Base-by-base conservation (phyloP, 1,284 basidiomycete species). In the Leucocoprinus gongylophorus region DNA sequence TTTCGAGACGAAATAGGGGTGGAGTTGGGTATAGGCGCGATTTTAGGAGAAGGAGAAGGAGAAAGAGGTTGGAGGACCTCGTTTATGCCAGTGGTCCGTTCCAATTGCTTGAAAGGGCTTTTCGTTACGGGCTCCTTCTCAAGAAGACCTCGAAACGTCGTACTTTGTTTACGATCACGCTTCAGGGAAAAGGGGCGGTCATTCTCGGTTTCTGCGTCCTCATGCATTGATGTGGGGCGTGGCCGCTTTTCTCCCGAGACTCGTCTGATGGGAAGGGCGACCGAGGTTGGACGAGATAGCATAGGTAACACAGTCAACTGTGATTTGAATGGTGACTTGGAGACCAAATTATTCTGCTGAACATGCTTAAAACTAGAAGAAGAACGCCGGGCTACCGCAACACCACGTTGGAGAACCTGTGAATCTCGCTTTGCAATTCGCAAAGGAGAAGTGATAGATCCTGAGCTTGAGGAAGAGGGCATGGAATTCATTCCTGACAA, bases 271-370 rank as follows among this genome's bases (percentile, higher is more conserved):
- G 71, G 66, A 50, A 70, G 64, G 20, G 62, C 58, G 38, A 68
- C 46, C 2, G 57, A 53, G 20, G 51, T 57, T 20, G 64, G 55
- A 10, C 63, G 59, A 43, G 70, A 68, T 2, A 75, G 72, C 35
- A 70, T 67, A 1, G 75, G 68, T 39, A 79, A 71, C 13, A 72
- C 67, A 33, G 77, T 73, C 26, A 78, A 70, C 53, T 80, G 78
- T 1, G 76, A 77, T 61, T 90, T 91, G 75, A 97, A 97, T 7
- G 90, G 90, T 9, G 90, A 94, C 60, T 92, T 92, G 43, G 85
- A 84, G 20, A 95, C 92, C 50, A 94, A 83, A 60, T 87, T 84
- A 67, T 88, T 91, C 56, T 74, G 85, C 57, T 80, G 79, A 58
- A 93, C 78, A 67, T 90, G 88, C 61, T 83, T 88, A 72, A 88